These are phyloP conservation scores for Neofusicoccum umdonicola DNA, from an alignment of 2,329 filamentous ascomycete genomes.

Conservation along the genomic window DNA sequence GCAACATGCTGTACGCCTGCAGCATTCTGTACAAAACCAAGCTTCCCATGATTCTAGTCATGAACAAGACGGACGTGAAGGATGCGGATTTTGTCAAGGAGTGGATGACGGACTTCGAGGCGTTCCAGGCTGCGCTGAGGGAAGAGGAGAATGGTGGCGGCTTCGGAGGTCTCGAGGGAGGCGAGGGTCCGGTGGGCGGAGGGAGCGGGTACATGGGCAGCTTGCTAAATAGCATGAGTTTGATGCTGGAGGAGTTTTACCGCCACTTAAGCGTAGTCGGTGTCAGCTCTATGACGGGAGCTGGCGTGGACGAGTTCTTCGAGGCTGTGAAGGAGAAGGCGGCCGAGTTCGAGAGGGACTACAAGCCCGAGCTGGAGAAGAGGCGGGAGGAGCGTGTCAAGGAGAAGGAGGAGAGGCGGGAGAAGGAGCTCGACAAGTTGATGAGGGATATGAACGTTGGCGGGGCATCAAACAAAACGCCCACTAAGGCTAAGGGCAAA, in stretches of 20 bases:
- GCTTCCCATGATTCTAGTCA: conserved; percentile 81
- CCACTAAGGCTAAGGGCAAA: conserved; percentile 30
- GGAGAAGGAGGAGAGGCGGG: conserved; percentile 66
- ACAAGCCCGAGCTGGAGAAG: conserved; percentile 85
- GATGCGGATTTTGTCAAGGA: conserved; percentile 89
- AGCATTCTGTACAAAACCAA: conserved; percentile 77
- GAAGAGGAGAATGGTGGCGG: conserved; percentile 76
- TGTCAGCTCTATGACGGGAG: conserved; percentile 88
- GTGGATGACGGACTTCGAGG: conserved; percentile 99
- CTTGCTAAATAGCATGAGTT: conserved; percentile 93
- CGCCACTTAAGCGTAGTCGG: conserved; percentile 88
- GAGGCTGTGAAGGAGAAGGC: conserved; percentile 82
- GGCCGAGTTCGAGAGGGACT: conserved; percentile 84
- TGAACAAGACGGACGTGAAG: conserved; percentile 98
- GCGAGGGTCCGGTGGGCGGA: conserved; percentile 48
- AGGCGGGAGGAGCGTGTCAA: conserved; percentile 73
- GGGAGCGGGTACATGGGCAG: conserved; percentile 96
- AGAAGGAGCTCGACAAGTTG: conserved; percentile 84
- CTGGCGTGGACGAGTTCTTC: conserved; percentile 92
- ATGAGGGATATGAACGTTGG: conserved; percentile 85
- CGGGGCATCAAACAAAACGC: conserved; percentile 25
- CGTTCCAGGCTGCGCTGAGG: conserved; percentile 82
- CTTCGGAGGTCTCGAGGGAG: conserved; percentile 69
- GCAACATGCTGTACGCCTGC: conserved; percentile 99
- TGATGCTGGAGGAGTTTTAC: conserved; percentile 97